Base-by-base conservation (phyloP, 306 rosid genomes). In the Trifolium subterraneum region DNA sequence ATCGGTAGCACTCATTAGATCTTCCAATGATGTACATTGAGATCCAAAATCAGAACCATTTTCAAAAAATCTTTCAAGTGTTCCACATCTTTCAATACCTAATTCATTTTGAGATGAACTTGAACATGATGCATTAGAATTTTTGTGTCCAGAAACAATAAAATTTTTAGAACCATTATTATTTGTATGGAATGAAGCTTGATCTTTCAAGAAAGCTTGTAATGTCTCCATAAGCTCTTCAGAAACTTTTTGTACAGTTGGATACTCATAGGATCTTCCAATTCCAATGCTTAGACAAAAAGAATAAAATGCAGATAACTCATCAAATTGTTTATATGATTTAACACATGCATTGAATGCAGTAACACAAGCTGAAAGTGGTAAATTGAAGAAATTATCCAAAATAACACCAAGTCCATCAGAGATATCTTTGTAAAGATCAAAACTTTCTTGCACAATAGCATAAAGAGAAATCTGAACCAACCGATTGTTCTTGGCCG, bases 241-340 rank as follows among this genome's bases (percentile, higher is more conserved):
- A 10, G 99, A 94, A 33, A 92, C 70, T 16, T 88, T 93, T 33
- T 94, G 91, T 1, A 92, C 88, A 35, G 75, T 82, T 1, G 97
- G 97, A 45, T 90, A 94, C n/a, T 94, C 97, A n/a, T 84, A 86
- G n/a, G 93, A 84, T 73, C 93, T 85, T 2, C 99, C 99, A 59
- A 90, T 81, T 4, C 99, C 90, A 50, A 85, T 78, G 79, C 75
- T 81, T 45, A 64, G 41, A 52, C 99, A 94, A 27, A 83, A 45
- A 0, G 68, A 82, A 48, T 91, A 94, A 48, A 88, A 94, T 16
- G n/a, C 23, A 2, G 91, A 81, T 5, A 92, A 76, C 23, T 90
- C 93, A 8, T 90, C 90, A 60, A 91, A 94, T 62, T 94, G 99
- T 63, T 87, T 90, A 1, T 84, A 83, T 0, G 99, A 90, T 76